Evolutionary conservation across 352 stramenopile genomes (phyloP), one percentile per base, ranked within the genome.

Genomic region (Phytophthora kernoviae): DNA sequence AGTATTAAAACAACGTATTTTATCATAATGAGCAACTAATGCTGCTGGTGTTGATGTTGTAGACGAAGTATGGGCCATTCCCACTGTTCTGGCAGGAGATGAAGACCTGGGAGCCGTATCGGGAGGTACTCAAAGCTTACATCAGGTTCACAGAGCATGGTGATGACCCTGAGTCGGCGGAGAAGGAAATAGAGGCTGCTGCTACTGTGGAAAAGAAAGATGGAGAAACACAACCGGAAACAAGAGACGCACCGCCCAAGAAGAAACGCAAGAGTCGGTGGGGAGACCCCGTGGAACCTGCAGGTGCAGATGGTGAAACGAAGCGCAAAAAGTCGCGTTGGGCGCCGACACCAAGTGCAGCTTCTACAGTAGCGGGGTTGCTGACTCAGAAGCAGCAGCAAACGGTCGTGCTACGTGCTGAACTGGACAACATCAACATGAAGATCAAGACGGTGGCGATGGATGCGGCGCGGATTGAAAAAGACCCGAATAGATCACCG

Each of bases 11-110:
- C 24, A 30, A 30, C 24, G 24, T 30, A 30, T 30, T 30, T 30
- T 30, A 39, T 2, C 14, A 8, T 39, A 4, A 39, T 39, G 4
- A 54, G 17, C 40, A 40, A 36, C 22, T 62, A 24, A 43, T 63
- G 12, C 2, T 42, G 11, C 32, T 39, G 50, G n/a, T 59, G 20
- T 11, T 15, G 87, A 5, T 47, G 10, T 33, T n/a, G 49, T 39
- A 90, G 56, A 58, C 77, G 4, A 93, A 87, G 41, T 91, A 98
- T 62, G 96, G 94, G n/a, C 67, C 68, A 14, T 98, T 96, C 75
- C 96, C 94, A 33, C 62, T 91, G 15, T 97, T 99, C 60, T 98
- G 94, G 94, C 93, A 98, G 71, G 95, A 98, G 69, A 78, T 98
- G 21, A 88, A 98, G 62, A 93, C 82, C 41, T 98, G 96, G 96